Conservation (phyloP, 768 basidiomycete species). For the Leccinum subgranulosum region DNA sequence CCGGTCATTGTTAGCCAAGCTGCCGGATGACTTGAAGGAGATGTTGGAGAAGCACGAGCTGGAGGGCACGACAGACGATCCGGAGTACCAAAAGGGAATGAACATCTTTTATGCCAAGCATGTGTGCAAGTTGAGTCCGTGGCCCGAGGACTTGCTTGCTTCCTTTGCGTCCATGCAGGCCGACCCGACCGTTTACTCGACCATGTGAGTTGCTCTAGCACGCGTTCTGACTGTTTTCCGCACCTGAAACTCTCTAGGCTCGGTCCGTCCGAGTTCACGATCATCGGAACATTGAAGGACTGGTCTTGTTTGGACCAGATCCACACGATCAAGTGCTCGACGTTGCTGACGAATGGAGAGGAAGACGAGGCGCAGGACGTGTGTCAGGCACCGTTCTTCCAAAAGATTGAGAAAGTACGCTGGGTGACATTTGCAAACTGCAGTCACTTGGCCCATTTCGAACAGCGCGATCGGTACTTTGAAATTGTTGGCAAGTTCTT, state of each 20-base stretch:
- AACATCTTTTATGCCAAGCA: constrained; percentile 34
- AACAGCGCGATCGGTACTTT: constrained; percentile 20
- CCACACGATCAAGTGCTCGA: constrained; percentile 36
- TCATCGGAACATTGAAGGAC: constrained; percentile 39
- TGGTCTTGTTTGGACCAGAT: constrained; percentile 48
- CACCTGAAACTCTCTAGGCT: constrained; percentile 2
- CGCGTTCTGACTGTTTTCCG: not conserved
- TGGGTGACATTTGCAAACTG: constrained; percentile 33
- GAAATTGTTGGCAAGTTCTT: constrained; percentile 16
- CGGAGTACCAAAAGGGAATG: constrained; percentile 34
- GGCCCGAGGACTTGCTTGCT: constrained; percentile 32
- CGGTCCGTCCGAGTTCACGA: constrained; percentile 35
- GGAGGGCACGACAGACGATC: constrained; percentile 28
- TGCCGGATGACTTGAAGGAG: constrained; percentile 27
- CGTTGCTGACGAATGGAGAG: constrained; percentile 37
- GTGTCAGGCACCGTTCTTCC: constrained; percentile 33
- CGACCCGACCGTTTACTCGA: constrained; percentile 34
- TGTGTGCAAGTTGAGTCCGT: constrained; percentile 32
- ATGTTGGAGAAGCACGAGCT: constrained; percentile 33
- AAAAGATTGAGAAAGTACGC: constrained; percentile 31
- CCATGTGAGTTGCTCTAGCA: constrained; percentile 29
- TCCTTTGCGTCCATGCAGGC: constrained; percentile 26
- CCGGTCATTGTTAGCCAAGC: constrained; percentile 20
- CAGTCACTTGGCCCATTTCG: constrained; percentile 16
- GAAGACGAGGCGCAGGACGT: constrained; percentile 40